A percentile compares a stretch with the other conserved stretches of the same genome.
Conservation (phyloP, 1,139 yeast species). For the Yamadazyma blattariae region DNA sequence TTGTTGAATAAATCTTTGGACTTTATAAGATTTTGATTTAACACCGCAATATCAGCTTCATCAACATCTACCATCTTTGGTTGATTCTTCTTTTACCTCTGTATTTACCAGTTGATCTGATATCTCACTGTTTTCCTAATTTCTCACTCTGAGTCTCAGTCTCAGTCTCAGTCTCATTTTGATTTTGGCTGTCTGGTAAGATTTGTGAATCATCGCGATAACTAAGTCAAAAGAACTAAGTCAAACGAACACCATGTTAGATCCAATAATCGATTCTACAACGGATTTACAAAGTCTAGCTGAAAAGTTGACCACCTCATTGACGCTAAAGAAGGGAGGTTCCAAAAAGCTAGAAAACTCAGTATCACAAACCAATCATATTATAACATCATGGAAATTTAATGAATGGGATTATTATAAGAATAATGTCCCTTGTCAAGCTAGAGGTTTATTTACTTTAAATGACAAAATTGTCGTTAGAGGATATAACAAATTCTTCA, state of each 20-base stretch:
- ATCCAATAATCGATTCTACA: constrained; percentile 11
- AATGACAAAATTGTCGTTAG: constrained; percentile 56
- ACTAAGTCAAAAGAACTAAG: too few species aligned
- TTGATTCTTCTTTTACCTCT: too few species aligned
- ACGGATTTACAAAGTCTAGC: constrained; percentile 14
- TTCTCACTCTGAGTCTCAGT: too few species aligned
- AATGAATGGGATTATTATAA: constrained; percentile 84
- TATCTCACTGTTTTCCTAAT: too few species aligned
- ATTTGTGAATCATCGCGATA: too few species aligned
- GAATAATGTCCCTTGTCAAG: constrained; percentile 58
- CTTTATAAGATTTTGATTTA: constrained; percentile 67
- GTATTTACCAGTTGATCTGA: too few species aligned
- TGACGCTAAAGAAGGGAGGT: constrained; percentile 22
- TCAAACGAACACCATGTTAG: too few species aligned
- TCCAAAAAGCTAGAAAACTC: constrained; percentile 18
- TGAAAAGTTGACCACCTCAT: constrained; percentile 16
- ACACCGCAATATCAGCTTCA: constrained; percentile 81
- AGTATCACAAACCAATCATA: constrained; percentile 9
- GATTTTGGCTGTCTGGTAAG: too few species aligned
- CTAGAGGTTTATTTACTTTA: constrained; percentile 82
- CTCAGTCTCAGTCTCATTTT: too few species aligned
- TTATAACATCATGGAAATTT: constrained; percentile 65
- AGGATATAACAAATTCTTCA: constrained; percentile 95
- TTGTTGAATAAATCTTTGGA: constrained; percentile 56
- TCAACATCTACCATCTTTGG: constrained; percentile 55